phyloP scores from a whole-genome alignment of 2,329 filamentous ascomycete genomes.

The Microdochium paspali region DNA sequence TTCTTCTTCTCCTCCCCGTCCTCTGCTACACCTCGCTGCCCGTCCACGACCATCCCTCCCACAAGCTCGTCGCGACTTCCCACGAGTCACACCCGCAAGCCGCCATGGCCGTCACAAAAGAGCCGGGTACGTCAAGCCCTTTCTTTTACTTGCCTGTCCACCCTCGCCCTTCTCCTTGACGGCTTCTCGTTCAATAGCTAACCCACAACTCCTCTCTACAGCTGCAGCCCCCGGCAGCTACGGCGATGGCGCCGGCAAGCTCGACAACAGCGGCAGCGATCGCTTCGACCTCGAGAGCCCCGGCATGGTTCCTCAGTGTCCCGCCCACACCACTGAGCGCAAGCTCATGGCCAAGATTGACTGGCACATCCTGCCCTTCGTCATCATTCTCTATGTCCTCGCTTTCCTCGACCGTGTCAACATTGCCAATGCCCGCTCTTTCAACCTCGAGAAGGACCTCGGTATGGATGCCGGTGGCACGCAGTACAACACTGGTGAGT shows the following conservation, averaged over 20 bases:
- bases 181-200: no score
- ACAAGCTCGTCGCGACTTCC: no score
- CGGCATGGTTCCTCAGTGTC: constrained; percentile 27
- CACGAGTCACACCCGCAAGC: background rate
- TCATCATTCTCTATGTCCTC: constrained; percentile 49
- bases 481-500: constrained; percentile 57
- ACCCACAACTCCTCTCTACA: background rate
- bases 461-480: constrained; percentile 34
- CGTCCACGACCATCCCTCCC: no score
- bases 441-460: constrained; percentile 55
- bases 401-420: constrained; percentile 55
- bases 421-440: constrained; percentile 67
- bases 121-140: background rate
- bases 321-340: constrained; percentile 50
- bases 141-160: background rate
- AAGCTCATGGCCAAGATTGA: constrained; percentile 63
- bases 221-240: background rate
- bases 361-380: constrained; percentile 59
- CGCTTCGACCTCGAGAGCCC: constrained; percentile 16
- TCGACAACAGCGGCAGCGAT: no score
- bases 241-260: background rate
- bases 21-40: no score
- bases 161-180: no score
- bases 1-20: no score
- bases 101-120: background rate